Evolutionary conservation across 805 yeast genomes (phyloP), one percentile per base, ranked within the genome.

Genomic region (Wickerhamia fluorescens): DNA sequence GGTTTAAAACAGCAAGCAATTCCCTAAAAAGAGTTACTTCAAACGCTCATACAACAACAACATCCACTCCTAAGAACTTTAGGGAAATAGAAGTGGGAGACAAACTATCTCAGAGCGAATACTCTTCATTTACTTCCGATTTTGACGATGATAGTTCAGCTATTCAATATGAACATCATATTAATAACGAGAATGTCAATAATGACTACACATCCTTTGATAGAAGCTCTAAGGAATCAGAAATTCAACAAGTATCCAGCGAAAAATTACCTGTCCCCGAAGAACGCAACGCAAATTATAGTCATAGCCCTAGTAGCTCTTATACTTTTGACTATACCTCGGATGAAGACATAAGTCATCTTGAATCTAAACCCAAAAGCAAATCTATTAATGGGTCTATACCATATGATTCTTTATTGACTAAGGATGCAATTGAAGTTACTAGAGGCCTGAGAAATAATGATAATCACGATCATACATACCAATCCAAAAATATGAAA

Each of bases 1-100:
- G 65, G 2, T 52, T 45, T 24, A 30, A 29, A 29, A 34, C 31
- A 14, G 26, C 28, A 11, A 29, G 33, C 5, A 22, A 20, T 9
- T n/a, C n/a, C n/a, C n/a, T n/a, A n/a, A 17, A 16, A 7, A 28
- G 43, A n/a, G 33, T 39, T 4, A 26, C 34, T 20, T 41, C 43
- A 4, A 34, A 34, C 14, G 20, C 38, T 5, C 44, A 36, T 15
- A 37, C 47, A 4, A 60, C 63, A 2, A 58, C 63, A 1, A 61
- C 68, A 1, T 59, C 66, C 9, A 61, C 67, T 1, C 67, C 67
- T 1, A 60, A 59, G 23, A 40, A 47, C 7, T 40, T 42, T 22
- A 55, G 44, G 28, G 33, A 44, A 3, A 30, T 28, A 7, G 30
- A 34, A 11, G 23, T 29, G 8, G 37, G 36, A 7, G 39, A 34